Evolutionary conservation across 345 rosid genomes (phyloP).

Genomic region (Pseudoturritis turrita): DNA sequence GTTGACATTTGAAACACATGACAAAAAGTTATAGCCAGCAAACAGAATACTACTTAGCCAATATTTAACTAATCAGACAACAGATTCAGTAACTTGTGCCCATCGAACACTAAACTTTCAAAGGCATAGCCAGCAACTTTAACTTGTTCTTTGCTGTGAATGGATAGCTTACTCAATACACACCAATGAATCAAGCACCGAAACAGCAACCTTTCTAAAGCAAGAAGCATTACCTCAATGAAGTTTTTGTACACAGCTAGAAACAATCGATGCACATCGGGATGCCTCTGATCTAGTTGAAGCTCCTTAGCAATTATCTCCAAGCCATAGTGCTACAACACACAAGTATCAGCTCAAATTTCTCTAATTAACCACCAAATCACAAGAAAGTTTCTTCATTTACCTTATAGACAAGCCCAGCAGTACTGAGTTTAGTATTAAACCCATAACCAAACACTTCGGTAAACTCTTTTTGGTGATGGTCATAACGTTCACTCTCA

Average conservation of each 20-base stretch:
- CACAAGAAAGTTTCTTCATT: neutral
- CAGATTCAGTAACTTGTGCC: neutral
- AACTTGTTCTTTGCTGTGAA: neutral
- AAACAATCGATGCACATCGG: conserved; percentile 56
- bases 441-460: conserved; percentile 85
- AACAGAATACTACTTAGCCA: neutral
- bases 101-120: neutral
- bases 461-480: conserved; percentile 78
- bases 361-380: neutral
- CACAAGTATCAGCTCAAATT: neutral
- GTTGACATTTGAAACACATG: neutral
- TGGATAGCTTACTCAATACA: neutral
- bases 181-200: neutral
- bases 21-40: neutral
- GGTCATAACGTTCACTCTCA: conserved; percentile 57
- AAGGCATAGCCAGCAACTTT: neutral
- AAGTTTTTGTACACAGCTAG: conserved; percentile 75
- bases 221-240: conserved; percentile 56
- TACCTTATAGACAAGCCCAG: conserved; percentile 86
- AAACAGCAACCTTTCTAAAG: neutral
- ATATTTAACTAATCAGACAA: neutral
- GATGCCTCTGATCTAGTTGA: conserved; percentile 58
- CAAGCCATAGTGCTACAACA: conserved; percentile 65
- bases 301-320: conserved; percentile 83
- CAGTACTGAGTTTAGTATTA: conserved; percentile 78